A percentile compares a stretch with the other conserved stretches of the same genome.
Conservation (phyloP, 495 filamentous ascomycete genomes). For the Lophium mytilinum region DNA sequence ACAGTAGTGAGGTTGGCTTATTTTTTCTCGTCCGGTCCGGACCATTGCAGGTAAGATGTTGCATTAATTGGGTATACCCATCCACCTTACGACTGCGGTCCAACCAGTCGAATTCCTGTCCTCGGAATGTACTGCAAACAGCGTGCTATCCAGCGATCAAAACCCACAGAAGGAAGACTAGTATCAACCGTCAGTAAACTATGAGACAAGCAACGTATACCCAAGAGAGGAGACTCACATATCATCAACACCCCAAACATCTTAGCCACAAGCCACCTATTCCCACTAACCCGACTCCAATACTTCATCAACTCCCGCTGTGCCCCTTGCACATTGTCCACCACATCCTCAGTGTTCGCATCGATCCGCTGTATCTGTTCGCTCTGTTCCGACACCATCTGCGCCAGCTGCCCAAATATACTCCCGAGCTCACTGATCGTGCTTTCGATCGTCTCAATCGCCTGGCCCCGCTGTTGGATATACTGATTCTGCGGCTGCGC, state of each 20-base stretch:
- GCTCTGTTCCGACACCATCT: constrained; percentile 94
- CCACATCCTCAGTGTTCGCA: constrained; percentile 91
- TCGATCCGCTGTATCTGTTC: constrained; percentile 78
- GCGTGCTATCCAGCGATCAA: constrained; percentile 23
- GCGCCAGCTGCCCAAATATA: constrained; percentile 92
- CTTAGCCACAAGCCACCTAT: constrained; percentile 94
- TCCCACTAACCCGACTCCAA: constrained; percentile 86
- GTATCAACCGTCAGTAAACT: background rate
- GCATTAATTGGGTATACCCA: too few species aligned
- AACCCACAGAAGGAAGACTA: constrained; percentile 30
- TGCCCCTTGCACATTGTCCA: constrained; percentile 93
- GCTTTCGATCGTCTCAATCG: constrained; percentile 92
- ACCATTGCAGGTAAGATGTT: too few species aligned
- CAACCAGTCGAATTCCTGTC: too few species aligned
- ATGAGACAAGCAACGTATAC: too few species aligned
- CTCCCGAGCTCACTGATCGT: constrained; percentile 91
- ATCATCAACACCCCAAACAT: constrained; percentile 93
- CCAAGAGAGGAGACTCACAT: constrained; percentile 18
- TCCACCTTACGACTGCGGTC: too few species aligned
- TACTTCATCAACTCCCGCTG: constrained; percentile 94
- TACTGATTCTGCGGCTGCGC: constrained; percentile 77
- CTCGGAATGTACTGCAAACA: too few species aligned
- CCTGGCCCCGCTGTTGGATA: constrained; percentile 86
- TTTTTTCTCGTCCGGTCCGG: too few species aligned
- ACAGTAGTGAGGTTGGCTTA: too few species aligned